Evolutionary conservation across 2,329 filamentous ascomycete species (phyloP).

Genomic region (Cladosporium sp.): DNA sequence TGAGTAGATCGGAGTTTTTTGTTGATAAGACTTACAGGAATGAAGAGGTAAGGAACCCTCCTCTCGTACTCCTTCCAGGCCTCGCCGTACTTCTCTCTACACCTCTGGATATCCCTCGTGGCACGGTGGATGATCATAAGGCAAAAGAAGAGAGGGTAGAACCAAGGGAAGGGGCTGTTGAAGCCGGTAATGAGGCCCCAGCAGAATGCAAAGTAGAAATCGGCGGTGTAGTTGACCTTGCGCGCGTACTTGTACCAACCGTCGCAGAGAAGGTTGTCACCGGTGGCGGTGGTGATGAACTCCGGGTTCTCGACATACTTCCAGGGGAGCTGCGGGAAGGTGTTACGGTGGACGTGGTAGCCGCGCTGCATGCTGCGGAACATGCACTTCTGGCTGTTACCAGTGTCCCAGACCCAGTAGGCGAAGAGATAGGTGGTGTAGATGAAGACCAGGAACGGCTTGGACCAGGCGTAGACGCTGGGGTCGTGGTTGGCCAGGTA

Average conservation of each 20-base stretch:
- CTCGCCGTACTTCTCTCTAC: conserved; percentile 73
- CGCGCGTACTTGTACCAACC: conserved; percentile 66
- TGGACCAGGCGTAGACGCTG: conserved; percentile 72
- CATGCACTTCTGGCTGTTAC: conserved; percentile 90
- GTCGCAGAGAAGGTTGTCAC: conserved; percentile 74
- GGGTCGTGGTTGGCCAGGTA: conserved; percentile 83
- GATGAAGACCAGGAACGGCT: conserved; percentile 59
- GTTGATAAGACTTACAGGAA: conserved; percentile 53
- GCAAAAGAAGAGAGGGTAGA: conserved; percentile 78
- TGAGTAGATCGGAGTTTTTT: no score
- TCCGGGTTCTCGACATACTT: conserved; percentile 76
- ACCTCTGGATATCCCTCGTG: conserved; percentile 69
- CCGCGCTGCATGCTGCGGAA: conserved; percentile 80
- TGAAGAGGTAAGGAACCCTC: conserved; percentile 78
- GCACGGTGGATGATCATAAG: conserved; percentile 78
- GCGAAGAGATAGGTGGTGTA: conserved; percentile 72
- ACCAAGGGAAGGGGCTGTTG: conserved; percentile 79
- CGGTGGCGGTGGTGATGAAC: conserved; percentile 67
- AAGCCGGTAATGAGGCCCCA: conserved; percentile 85
- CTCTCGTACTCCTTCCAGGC: conserved; percentile 78
- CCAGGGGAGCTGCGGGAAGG: conserved; percentile 90
- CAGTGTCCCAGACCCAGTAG: conserved; percentile 91
- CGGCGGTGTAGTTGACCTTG: conserved; percentile 68
- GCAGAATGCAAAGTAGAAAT: conserved; percentile 69
- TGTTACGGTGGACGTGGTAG: conserved; percentile 64